Evolutionary conservation across 305 asterid species (phyloP), one percentile per base, ranked within the genome.

Genomic region (Plantago coronopus): DNA sequence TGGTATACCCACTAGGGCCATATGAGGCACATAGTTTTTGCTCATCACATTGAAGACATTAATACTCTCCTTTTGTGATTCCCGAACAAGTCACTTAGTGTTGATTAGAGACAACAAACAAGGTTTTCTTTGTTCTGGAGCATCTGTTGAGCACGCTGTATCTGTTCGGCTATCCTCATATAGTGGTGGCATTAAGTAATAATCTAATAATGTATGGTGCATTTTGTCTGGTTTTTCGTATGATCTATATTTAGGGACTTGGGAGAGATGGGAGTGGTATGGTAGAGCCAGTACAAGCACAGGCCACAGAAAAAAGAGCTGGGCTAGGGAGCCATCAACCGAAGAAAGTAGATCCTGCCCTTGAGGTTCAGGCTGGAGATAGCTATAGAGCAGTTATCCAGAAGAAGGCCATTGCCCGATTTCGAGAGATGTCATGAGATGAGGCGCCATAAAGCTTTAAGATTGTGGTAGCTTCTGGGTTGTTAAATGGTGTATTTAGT

Each of bases 261-360:
- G 99, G 99, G 40, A 89, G 78, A 78, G 95, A 93, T 57, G 95
- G 99, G 68, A 93, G 90, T 68, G 99, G 99, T 27, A 83, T 93
- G 90, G 88, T 87, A 45, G 99, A 89, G 73, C 99, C 99, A 4
- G 97, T 93, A 27, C 89, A 83, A 77, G 86, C 97, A 7, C 94
- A 76, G 75, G 77, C 83, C 23, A 65, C 71, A 29, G 99, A 86
- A 63, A 83, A 66, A 13, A 77, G 97, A 78, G 96, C 96, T 0
- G 99, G 99, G 42, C 81, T 93, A 2, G 99, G 99, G 56, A 82
- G 77, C 78, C 96, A 76, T 62, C 85, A 83, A 55, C 88, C 95
- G 7, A 93, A 87, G 83, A 93, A 83, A 78, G 83, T 76, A 59
- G 97, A 89, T 34, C 95, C 91, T 5, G 67, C 62, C 72, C 89